Evolutionary conservation across 2,329 filamentous ascomycete genomes (phyloP).

Genomic region (Aspergillus sp.): DNA sequence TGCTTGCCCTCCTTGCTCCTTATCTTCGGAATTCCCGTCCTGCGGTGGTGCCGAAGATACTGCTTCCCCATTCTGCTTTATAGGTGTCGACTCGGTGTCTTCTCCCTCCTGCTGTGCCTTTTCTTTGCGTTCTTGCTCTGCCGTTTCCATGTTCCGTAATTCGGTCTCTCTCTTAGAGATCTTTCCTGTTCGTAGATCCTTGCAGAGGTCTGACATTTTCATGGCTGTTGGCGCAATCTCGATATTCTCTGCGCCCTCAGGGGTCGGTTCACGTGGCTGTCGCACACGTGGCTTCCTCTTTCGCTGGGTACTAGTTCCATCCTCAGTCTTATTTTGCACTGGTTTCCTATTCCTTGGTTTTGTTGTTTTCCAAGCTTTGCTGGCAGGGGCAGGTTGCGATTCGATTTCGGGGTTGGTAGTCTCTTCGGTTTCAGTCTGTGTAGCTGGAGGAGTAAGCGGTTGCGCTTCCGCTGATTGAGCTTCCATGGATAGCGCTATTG

Average conservation of each 20-base stretch:
- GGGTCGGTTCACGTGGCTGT: slow-evolving; percentile 36
- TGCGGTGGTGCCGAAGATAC: slow-evolving; percentile 15
- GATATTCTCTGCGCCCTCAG: slow-evolving; percentile 42
- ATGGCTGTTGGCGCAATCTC: slow-evolving; percentile 49
- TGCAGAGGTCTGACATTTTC: slow-evolving; percentile 54
- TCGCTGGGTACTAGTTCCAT: slow-evolving; percentile 12
- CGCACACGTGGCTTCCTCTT: slow-evolving; percentile 23
- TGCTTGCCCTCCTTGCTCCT: slow-evolving; percentile 30
- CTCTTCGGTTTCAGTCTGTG: slow-evolving; percentile 20
- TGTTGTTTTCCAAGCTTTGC: slow-evolving; percentile 12
- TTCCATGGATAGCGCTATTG: neutral
- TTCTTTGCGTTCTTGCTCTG: slow-evolving; percentile 43
- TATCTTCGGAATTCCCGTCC: slow-evolving; percentile 15
- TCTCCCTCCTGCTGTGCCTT: slow-evolving; percentile 31
- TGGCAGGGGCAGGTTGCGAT: slow-evolving; percentile 1
- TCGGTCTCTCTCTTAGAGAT: slow-evolving; percentile 52
- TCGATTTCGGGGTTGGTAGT: slow-evolving; percentile 8
- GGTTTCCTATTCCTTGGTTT: slow-evolving; percentile 20
- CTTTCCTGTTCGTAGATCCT: slow-evolving; percentile 48
- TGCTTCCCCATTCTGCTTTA: slow-evolving; percentile 22
- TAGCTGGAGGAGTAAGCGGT: slow-evolving; percentile 17
- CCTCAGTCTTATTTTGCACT: slow-evolving; percentile 19
- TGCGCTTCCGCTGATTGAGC: slow-evolving; percentile 3
- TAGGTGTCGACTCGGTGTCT: slow-evolving; percentile 9
- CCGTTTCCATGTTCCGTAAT: slow-evolving; percentile 52